Percentiles rank a stretch among this genome's conserved stretches.
Conservation (phyloP, 192 early-diverging fungal genomes). For the Podila clonocystis region DNA sequence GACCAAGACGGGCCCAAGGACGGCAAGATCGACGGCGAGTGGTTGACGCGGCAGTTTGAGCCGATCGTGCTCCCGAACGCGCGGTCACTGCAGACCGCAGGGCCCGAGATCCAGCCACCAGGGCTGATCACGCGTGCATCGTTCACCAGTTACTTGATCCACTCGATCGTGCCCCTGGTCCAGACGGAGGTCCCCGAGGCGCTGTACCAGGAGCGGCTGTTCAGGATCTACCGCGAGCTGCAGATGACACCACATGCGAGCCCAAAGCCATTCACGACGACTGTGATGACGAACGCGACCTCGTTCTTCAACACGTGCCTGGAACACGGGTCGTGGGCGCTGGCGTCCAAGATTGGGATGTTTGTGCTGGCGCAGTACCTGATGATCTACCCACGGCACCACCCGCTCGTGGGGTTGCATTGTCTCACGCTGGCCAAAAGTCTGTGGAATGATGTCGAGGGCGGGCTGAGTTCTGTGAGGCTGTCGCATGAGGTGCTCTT, state of each 20-base stretch:
- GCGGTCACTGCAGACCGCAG: conserved; percentile 16
- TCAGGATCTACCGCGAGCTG: conserved; percentile 21
- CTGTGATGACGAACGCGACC: conserved; percentile 48
- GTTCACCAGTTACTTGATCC: conserved; percentile 38
- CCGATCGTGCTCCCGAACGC: conserved; percentile 37
- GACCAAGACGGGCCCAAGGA: conserved; percentile 28
- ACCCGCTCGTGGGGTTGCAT: conserved; percentile 60
- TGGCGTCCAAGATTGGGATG: conserved; percentile 53
- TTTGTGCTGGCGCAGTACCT: conserved; percentile 59
- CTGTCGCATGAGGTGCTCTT: conserved; percentile 34
- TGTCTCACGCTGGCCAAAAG: conserved; percentile 56
- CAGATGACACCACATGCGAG: conserved; percentile 6
- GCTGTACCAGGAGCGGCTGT: conserved; percentile 27
- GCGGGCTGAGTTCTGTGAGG: conserved; percentile 35
- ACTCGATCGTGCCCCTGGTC: conserved; percentile 45
- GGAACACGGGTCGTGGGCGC: conserved; percentile 46
- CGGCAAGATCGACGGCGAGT: conserved; percentile 28
- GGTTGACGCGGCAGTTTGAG: conserved; percentile 41
- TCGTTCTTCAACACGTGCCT: conserved; percentile 54
- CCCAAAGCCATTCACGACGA: conserved; percentile 48
- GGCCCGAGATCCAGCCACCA: conserved; percentile 24
- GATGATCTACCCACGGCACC: conserved; percentile 58
- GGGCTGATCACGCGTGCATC: conserved; percentile 15
- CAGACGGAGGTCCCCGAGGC: conserved; percentile 14
- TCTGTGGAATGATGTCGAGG: conserved; percentile 56